Evolutionary conservation across 495 filamentous ascomycete genomes (phyloP).

Genomic region (Alectoria sarmentosa): DNA sequence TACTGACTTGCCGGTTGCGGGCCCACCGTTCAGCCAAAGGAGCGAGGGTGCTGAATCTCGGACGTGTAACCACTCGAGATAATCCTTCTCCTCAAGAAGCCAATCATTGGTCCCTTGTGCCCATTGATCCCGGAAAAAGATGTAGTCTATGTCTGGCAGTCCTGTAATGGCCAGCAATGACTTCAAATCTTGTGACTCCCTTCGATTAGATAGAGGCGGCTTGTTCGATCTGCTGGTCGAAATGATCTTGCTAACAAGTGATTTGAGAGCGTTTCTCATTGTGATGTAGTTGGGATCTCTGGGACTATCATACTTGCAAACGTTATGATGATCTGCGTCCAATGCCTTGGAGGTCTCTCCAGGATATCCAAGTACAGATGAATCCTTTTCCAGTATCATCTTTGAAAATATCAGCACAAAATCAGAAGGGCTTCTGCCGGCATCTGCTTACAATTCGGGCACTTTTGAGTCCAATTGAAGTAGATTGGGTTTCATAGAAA

Average conservation of each 20-base stretch:
- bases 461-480: conserved; percentile 22
- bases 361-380: conserved; percentile 38
- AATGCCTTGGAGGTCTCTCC: conserved; percentile 36
- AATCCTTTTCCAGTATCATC: conserved; percentile 31
- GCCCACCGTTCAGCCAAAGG: conserved; percentile 31
- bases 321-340: conserved; percentile 40
- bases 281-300: conserved; percentile 38
- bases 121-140: conserved; percentile 34
- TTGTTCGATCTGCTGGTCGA: conserved; percentile 14
- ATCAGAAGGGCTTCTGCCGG: not conserved
- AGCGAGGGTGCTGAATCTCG: conserved; percentile 16
- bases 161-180: conserved; percentile 29
- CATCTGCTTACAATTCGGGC: conserved; percentile 11
- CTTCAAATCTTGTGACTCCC: conserved; percentile 25
- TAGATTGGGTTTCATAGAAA: conserved; percentile 43
- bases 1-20: conserved; percentile 35
- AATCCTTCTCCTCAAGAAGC: conserved; percentile 26
- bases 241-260: conserved; percentile 21
- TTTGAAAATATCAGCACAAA: conserved; percentile 6
- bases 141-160: conserved; percentile 33
- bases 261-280: conserved; percentile 34
- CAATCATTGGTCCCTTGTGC: conserved; percentile 33
- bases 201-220: conserved; percentile 1
- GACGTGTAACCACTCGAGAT: conserved; percentile 30
- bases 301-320: conserved; percentile 42